Base-by-base conservation (phyloP, 768 basidiomycete genomes). In the Mycena metata region DNA sequence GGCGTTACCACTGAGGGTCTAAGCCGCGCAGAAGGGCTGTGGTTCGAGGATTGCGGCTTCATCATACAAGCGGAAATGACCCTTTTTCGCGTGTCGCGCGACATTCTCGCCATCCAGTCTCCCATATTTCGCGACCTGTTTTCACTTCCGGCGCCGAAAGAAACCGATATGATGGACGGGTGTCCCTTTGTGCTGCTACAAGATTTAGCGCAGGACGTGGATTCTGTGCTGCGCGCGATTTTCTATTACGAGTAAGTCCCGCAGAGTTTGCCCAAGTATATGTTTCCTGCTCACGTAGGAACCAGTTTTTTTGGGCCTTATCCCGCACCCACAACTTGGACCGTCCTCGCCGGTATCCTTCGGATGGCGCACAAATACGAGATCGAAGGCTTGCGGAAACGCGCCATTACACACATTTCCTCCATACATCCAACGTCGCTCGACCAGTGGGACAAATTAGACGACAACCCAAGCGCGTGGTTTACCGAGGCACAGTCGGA, bases 331-430 rank as follows among this genome's bases (percentile, higher is more conserved):
- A 51, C 26, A 2, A 30, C 50, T 6, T 13, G 3, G 2, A 2
- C 50, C 9, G 26, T 30, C 17, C 50, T 51, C 15, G 13, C 24
- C 24, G 50, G 24, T 3, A 24, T 51, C 50, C 50, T 51, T 19
- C 50, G 50, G 2, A 51, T 51, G 50, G 30, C 24, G 15, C 50
- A 51, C 17, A 51, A 51, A 51, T 51, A 51, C 17, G 24, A 51
- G 6, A 13, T 51, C 24, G 24, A 51, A 5, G 50, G 10, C 4
- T 24, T 51, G 23, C 50, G 50, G 5, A 51, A 16, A 33, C 30
- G 50, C 3, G 50, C 50, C 13, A 5, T 51, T 13, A 30, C 15
- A 2, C 50, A 51, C 17, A 30, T 51, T 3, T 51, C 50, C 11
- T 11, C 50, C 13, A 2, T 26, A 4, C 12, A 15, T 51, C 50